Evolutionary conservation across 1,139 yeast species (phyloP).

Genomic region (Blastobotrys aristatus): DNA sequence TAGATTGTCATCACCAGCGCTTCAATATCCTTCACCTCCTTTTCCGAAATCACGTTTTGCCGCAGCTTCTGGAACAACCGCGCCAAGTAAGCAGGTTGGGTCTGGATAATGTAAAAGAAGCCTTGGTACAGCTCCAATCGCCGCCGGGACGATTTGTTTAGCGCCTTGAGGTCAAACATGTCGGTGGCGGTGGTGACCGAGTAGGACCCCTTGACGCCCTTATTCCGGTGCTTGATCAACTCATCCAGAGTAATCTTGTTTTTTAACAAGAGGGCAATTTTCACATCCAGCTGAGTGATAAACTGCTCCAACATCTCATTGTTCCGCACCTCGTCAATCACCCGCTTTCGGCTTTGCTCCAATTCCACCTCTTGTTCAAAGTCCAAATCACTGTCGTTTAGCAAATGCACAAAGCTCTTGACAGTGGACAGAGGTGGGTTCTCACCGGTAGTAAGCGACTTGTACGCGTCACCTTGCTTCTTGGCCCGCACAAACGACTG

Average conservation of each 20-base stretch:
- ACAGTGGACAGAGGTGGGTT: conserved; percentile 79
- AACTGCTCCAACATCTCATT: conserved; percentile 69
- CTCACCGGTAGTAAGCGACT: conserved; percentile 57
- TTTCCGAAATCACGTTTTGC: conserved; percentile 30
- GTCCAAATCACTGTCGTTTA: conserved; percentile 70
- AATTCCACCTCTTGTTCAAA: conserved; percentile 71
- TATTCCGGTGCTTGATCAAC: conserved; percentile 51
- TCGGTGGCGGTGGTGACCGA: conserved; percentile 27
- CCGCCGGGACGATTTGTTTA: conserved; percentile 39
- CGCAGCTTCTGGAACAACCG: conserved; percentile 43
- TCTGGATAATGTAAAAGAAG: conserved; percentile 75
- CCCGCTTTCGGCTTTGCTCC: conserved; percentile 62
- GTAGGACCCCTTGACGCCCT: conserved; percentile 27
- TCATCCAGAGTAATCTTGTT: conserved; percentile 79
- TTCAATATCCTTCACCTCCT: conserved; percentile 41
- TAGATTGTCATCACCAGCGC: conserved; percentile 47
- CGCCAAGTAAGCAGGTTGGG: conserved; percentile 72
- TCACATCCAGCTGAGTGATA: conserved; percentile 75
- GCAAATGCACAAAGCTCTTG: conserved; percentile 66
- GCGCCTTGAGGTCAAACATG: conserved; percentile 38
- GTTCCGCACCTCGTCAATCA: conserved; percentile 54
- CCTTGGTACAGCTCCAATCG: conserved; percentile 65
- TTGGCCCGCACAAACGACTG: conserved; percentile 71
- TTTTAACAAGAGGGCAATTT: conserved; percentile 69
- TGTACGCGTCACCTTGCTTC: conserved; percentile 68